phyloP scores from a whole-genome alignment of 176 grass and related monocot genomes.

The Poa pratensis region DNA sequence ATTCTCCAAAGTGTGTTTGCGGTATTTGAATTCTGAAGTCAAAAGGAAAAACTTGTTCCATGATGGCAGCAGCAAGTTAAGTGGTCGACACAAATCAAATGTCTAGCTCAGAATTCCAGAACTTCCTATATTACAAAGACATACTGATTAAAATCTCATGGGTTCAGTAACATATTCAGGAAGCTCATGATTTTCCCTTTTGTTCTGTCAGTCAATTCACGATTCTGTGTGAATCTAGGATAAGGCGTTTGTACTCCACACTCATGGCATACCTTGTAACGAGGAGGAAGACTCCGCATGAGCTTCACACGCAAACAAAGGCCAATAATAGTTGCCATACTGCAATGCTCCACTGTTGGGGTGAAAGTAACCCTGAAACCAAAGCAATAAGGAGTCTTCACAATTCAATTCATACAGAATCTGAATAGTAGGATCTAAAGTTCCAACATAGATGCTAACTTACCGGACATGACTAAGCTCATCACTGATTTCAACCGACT shows the following conservation, averaged over 20 bases:
- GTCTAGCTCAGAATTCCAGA: background rate
- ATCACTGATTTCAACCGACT: slow-evolving; percentile 73
- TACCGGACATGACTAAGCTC: slow-evolving; percentile 74
- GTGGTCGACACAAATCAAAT: background rate
- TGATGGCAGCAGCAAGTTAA: background rate
- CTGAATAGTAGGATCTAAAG: background rate
- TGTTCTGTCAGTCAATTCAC: background rate
- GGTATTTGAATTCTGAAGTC: background rate
- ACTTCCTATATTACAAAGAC: background rate
- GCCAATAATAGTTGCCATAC: slow-evolving; percentile 92
- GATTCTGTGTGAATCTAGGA: background rate
- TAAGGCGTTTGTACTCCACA: background rate
- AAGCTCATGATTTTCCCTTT: background rate
- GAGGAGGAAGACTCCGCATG: slow-evolving; percentile 84
- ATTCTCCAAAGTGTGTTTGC: background rate
- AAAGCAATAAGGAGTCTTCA: slow-evolving; percentile 17
- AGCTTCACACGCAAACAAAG: slow-evolving; percentile 95
- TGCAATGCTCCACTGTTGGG: slow-evolving; percentile 96
- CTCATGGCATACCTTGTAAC: slow-evolving; percentile 69
- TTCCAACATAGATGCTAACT: slow-evolving; percentile 10
- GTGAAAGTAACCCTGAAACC: slow-evolving; percentile 81
- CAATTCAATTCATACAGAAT: background rate
- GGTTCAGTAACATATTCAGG: background rate
- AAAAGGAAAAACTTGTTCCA: background rate
- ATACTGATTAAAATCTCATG: background rate